phyloP scores from a whole-genome alignment of 176 grass and related monocot genomes.

The Phoenix roebelenii region DNA sequence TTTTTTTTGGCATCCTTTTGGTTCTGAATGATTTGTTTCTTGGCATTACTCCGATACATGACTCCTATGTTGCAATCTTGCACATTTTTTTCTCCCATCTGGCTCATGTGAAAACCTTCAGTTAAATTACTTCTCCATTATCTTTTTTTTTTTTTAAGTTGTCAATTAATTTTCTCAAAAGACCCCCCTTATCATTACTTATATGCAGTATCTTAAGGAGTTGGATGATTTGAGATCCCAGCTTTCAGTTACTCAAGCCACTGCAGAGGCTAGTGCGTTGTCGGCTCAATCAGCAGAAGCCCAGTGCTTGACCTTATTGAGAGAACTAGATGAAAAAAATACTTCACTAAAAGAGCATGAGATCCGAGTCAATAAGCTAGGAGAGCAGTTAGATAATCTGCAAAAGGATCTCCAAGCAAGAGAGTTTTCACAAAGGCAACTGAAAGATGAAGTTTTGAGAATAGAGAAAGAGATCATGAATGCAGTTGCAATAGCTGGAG shows the following conservation, averaged over 20 bases:
- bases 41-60: too few relatives aligned
- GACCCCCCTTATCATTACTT: background rate
- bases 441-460: slow-evolving; percentile 56
- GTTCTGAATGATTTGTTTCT: too few relatives aligned
- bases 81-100: too few relatives aligned
- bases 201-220: slow-evolving; percentile 48
- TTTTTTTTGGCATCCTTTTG: too few relatives aligned
- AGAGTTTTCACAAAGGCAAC: slow-evolving; percentile 65
- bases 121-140: too few relatives aligned
- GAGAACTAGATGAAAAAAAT: slow-evolving; percentile 71
- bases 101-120: too few relatives aligned
- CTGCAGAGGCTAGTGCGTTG: slow-evolving; percentile 66
- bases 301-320: slow-evolving; percentile 48
- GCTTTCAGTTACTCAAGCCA: slow-evolving; percentile 50
- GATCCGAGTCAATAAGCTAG: slow-evolving; percentile 56
- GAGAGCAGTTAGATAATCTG: slow-evolving; percentile 57
- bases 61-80: too few relatives aligned
- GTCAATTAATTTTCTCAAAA: too few relatives aligned
- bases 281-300: slow-evolving; percentile 58
- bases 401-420: slow-evolving; percentile 58
- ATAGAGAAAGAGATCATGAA: slow-evolving; percentile 62
- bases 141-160: too few relatives aligned
- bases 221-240: slow-evolving; percentile 63
- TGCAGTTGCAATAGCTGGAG: slow-evolving; percentile 49
- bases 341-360: slow-evolving; percentile 52